Base-by-base conservation (phyloP, 148 eudicot genomes). In the Fagopyrum homotropicum region DNA sequence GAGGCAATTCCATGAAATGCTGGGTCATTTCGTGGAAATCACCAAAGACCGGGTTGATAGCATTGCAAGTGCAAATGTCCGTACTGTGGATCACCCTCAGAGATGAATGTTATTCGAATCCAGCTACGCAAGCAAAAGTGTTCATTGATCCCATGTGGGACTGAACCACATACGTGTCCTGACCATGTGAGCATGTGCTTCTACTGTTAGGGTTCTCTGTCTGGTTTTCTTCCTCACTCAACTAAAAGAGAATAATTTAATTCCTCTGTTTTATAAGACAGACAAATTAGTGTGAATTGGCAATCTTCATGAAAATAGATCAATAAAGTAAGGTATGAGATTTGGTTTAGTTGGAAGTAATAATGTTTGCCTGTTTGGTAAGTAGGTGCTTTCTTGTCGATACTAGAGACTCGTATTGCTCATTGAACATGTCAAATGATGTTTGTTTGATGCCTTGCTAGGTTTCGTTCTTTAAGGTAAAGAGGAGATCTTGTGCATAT, bases 21-120 rank as follows among this genome's bases (percentile, higher is more conserved):
- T 93, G 79, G 94, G 97, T 77, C 98, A 93, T 79, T 93, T 93
- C 75, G 94, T 93, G 75, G 97, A 91, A 75, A 83, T 91, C 59
- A 87, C 92, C 2, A 91, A 89, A 79, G 98, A 93, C 80, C 88
- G 85, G 72, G 80, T 91, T 68, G 97, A 93, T 79, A 91, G 91
- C 78, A 84, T 91, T 89, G 80, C 92, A 5, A 87, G 89, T 80
- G 98, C 91, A 69, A 89, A 88, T 76, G 87, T 93, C 69, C 84
- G 98, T 76, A 93, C 92, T 4, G 87, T 93, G 81, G 97, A 93
- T 57, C 89, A 89, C 69, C 97, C 94, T 75, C 97, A 89, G 78
- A 86, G 97, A 83, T 89, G 84, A 88, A 43, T 40, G 10, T 3
- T 59, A 6, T 59, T 8, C 7, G 10, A 29, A 22, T 14, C 35